A percentile compares a stretch with the other conserved stretches of the same genome.
These are phyloP conservation scores for Cantharellus cinnabarinus DNA, from an alignment of 768 basidiomycete genomes.

Conservation along the genomic window DNA sequence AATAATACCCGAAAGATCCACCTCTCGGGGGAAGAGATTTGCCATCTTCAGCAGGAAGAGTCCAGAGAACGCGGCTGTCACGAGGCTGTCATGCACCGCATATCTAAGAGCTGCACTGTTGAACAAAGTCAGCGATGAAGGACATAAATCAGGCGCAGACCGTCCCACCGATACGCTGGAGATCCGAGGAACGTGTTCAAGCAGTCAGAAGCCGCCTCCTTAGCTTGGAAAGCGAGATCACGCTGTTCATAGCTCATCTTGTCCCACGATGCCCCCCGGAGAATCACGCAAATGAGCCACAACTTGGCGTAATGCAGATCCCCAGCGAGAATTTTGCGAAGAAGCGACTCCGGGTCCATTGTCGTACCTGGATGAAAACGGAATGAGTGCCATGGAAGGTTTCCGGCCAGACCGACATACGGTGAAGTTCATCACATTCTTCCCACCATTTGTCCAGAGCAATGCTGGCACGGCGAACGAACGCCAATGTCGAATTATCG, in stretches of 20 bases:
- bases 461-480: conserved; percentile 69
- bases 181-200: conserved; percentile 68
- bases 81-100: conserved; percentile 82
- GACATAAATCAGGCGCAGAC: background rate
- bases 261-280: conserved; percentile 86
- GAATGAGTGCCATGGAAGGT: background rate
- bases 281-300: conserved; percentile 83
- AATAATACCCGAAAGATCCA: conserved; percentile 58
- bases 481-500: conserved; percentile 63
- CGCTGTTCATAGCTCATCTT: conserved; percentile 92
- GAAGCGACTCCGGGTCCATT: conserved; percentile 69
- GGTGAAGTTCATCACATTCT: conserved; percentile 72
- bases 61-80: conserved; percentile 79
- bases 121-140: background rate
- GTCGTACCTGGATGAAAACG: conserved; percentile 31
- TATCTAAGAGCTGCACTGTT: conserved; percentile 70
- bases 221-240: conserved; percentile 86
- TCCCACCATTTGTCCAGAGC: conserved; percentile 83
- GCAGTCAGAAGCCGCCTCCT: conserved; percentile 76
- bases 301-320: conserved; percentile 87
- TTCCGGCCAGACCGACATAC: conserved; percentile 21
- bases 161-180: conserved; percentile 52
- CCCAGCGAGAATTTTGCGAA: conserved; percentile 70
- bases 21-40: conserved; percentile 69
- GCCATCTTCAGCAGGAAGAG: conserved; percentile 90